Conservation (phyloP, 148 eudicot genomes). For the Fagopyrum homotropicum region DNA sequence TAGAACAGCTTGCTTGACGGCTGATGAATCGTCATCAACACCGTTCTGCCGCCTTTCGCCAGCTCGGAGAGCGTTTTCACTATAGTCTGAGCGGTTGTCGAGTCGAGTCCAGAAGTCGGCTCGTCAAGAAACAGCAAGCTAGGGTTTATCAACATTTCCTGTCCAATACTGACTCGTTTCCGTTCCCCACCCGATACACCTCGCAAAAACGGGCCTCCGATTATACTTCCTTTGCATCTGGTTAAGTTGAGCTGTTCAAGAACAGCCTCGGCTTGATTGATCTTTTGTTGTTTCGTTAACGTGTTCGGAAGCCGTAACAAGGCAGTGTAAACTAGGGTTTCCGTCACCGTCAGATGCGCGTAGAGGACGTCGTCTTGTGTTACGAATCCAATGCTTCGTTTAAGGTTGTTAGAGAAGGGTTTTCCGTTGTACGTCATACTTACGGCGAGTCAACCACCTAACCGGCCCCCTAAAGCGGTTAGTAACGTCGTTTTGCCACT, state of each 20-base stretch:
- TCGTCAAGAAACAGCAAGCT: conserved; percentile 44
- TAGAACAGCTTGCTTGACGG: conserved; percentile 76
- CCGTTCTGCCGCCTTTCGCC: conserved; percentile 50
- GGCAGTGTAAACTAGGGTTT: conserved; percentile 49
- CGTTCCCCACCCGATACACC: conserved; percentile 52
- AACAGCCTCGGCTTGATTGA: conserved; percentile 29
- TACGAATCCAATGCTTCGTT: conserved; percentile 50
- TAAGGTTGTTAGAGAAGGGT: conserved; percentile 31
- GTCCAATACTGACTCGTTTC: conserved; percentile 52
- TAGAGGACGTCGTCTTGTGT: conserved; percentile 54
- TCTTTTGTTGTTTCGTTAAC: conserved; percentile 26
- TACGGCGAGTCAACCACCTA: conserved; percentile 24
- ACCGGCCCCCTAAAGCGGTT: conserved; percentile 48
- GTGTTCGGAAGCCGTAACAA: conserved; percentile 40
- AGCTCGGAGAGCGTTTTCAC: conserved; percentile 49
- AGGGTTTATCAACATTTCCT: conserved; percentile 52
- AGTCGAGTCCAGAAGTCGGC: conserved; percentile 52
- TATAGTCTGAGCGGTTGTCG: conserved; percentile 75
- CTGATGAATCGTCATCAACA: conserved; percentile 72
- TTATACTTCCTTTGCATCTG: conserved; percentile 31
- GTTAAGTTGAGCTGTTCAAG: conserved; percentile 36
- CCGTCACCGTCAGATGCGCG: conserved; percentile 48
- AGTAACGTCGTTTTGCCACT: conserved; percentile 54
- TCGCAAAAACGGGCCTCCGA: conserved; percentile 32
- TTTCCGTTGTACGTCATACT: conserved; percentile 35